Evolutionary conservation across 306 rosid genomes (phyloP).

Genomic region (Medicago lupulina): DNA sequence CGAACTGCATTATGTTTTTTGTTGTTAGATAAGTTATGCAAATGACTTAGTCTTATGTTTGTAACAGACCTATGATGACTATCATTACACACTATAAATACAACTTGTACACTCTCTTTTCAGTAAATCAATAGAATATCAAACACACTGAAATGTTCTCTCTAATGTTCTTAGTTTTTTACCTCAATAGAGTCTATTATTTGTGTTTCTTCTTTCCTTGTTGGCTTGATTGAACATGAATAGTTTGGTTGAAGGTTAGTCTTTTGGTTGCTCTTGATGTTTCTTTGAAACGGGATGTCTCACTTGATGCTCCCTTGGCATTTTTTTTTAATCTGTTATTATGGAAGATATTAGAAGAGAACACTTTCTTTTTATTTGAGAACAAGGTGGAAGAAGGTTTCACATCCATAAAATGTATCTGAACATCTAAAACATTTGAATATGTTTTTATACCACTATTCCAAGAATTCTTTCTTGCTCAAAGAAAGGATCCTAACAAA

Average conservation of each 20-base stretch:
- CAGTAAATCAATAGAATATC: constrained; percentile 9
- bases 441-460: no score
- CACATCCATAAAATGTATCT: neutral
- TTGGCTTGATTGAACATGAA: constrained; percentile 21
- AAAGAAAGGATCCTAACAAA: no score
- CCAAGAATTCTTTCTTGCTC: no score
- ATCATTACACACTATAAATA: neutral
- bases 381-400: constrained; percentile 34
- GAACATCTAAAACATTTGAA: neutral
- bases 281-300: constrained; percentile 20
- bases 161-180: neutral
- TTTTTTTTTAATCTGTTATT: constrained; percentile 6
- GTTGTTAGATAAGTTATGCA: neutral
- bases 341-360: constrained; percentile 10
- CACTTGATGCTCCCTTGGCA: constrained; percentile 10
- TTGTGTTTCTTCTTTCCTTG: constrained; percentile 29
- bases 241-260: neutral
- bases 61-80: neutral
- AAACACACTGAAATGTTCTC: neutral
- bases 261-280: constrained; percentile 30
- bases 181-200: neutral
- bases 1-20: neutral
- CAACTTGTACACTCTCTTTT: constrained; percentile 1
- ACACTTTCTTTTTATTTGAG: constrained; percentile 26
- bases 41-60: neutral